Conservation (phyloP, 495 filamentous ascomycete genomes). For the Chlorociboria aeruginascens region DNA sequence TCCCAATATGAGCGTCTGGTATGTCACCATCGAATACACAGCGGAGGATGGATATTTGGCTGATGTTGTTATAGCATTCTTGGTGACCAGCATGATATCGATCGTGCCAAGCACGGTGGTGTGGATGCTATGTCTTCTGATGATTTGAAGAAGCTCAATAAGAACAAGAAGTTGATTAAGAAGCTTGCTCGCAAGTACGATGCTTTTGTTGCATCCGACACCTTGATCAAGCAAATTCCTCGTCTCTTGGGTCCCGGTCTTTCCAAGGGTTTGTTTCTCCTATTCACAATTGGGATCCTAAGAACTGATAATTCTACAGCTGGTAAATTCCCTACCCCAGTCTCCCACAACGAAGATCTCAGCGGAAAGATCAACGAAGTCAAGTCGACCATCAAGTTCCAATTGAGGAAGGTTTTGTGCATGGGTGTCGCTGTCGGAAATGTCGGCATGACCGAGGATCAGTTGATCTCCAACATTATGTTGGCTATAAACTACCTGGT, state of each 20-base stretch:
- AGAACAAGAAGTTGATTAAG: slow-evolving; percentile 99
- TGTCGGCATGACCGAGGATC: slow-evolving; percentile 92
- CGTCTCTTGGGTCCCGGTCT: slow-evolving; percentile 98
- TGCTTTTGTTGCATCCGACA: slow-evolving; percentile 92
- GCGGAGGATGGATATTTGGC: slow-evolving; percentile 12
- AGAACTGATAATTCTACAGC: slow-evolving; percentile 36
- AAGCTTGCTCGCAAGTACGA: slow-evolving; percentile 99
- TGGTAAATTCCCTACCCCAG: slow-evolving; percentile 97
- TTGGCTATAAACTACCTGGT: slow-evolving; percentile 99
- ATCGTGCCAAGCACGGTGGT: slow-evolving; percentile 95
- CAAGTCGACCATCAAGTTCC: slow-evolving; percentile 99
- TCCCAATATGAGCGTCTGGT: slow-evolving; percentile 91
- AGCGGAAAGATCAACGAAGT: slow-evolving; percentile 90
- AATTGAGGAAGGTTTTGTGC: slow-evolving; percentile 99
- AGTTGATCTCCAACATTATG: slow-evolving; percentile 93
- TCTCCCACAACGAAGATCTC: slow-evolving; percentile 92
- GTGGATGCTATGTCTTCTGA: slow-evolving; percentile 95
- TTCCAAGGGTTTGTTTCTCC: slow-evolving; percentile 65
- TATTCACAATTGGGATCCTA: slow-evolving; percentile 4
- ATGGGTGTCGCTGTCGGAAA: slow-evolving; percentile 98
- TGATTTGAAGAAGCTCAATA: slow-evolving; percentile 99
- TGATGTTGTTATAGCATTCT: slow-evolving; percentile 50
- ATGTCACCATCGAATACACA: slow-evolving; percentile 22
- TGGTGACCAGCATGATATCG: slow-evolving; percentile 99
- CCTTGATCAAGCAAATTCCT: slow-evolving; percentile 97